Base-by-base conservation (phyloP, 2,329 filamentous ascomycete species). In the Dichotomopilus funicola region DNA sequence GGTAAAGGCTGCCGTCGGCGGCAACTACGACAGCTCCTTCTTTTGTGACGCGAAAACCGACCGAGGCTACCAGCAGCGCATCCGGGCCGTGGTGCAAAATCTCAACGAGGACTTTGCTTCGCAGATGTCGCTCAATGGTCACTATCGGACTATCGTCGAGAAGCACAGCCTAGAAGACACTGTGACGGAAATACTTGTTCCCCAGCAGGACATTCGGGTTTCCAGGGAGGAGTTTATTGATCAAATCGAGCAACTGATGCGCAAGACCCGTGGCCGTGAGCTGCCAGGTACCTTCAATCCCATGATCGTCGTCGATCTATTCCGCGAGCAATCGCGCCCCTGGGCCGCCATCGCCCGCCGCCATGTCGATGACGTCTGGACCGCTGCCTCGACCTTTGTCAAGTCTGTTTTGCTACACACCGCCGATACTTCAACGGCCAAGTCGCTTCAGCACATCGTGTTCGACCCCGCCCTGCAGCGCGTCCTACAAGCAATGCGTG, bases 271-370 rank as follows among this genome's bases (percentile, higher is more conserved):
- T 37, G 82, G 80, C 1, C 68, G 76, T 5, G 85, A 88, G 63
- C 67, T 88, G 0, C 79, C 81, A 0, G 81, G 83, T 0, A 80
- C 73, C 0, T 86, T 82, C 66, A 84, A 84, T 57, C 78, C 83
- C 0, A 64, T 81, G 52, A 69, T 87, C 8, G 74, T 87, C 0
- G 70, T 71, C 0, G 78, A 85, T 27, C 65, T 88, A 0, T 88
- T 88, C 63, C 69, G 70, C 19, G 75, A 84, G 46, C 82, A 87
- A 55, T 82, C 76, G 0, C 53, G 61, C 6, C 77, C 75, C 0
- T 88, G 82, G 85, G 65, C 73, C 43, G 35, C 54, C 0, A 72
- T 81, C 33, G 78, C 76, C 0, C 65, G 69, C 5, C 73, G 78
- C 41, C 69, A 85, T 31, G 13, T 77, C 70, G 3, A 76, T 72